phyloP scores from a whole-genome alignment of 192 early-diverging fungal species.

The Gigaspora rosea region DNA sequence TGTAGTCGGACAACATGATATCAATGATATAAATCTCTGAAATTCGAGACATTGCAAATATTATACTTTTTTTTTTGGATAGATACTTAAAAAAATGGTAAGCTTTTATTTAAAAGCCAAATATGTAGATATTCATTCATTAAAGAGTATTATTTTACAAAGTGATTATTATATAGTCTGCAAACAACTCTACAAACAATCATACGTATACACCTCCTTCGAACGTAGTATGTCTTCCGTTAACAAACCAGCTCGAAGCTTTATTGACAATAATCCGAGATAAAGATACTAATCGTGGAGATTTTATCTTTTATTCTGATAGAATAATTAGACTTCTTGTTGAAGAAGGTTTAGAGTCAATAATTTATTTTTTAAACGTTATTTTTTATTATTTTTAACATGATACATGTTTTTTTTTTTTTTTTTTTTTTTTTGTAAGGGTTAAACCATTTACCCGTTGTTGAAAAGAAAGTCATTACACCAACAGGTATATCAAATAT shows the following conservation, averaged over 20 bases:
- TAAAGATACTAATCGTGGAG: constrained; percentile 74
- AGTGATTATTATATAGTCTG: too few species aligned
- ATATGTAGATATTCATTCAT: too few species aligned
- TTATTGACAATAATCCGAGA: constrained; percentile 85
- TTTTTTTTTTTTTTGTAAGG: constrained; percentile 40
- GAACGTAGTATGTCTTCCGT: constrained; percentile 68
- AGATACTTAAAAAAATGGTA: too few species aligned
- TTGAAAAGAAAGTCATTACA: constrained; percentile 75
- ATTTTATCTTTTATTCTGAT: constrained; percentile 95
- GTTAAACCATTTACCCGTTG: constrained; percentile 87
- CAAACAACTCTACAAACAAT: too few species aligned
- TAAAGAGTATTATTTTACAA: too few species aligned
- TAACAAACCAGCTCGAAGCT: constrained; percentile 76
- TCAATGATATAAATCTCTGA: too few species aligned
- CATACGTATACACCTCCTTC: constrained; percentile 38
- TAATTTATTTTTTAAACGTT: background rate
- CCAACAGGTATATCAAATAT: constrained; percentile 65
- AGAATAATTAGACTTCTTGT: constrained; percentile 85
- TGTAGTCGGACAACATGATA: too few species aligned
- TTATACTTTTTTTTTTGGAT: too few species aligned
- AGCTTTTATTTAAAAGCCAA: too few species aligned
- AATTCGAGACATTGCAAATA: too few species aligned
- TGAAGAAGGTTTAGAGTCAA: constrained; percentile 74
- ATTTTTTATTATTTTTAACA: background rate
- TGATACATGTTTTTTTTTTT: background rate